These are phyloP conservation scores for Pleurotus pulmonarius DNA, from an alignment of 768 basidiomycete species.

Conservation along the genomic window DNA sequence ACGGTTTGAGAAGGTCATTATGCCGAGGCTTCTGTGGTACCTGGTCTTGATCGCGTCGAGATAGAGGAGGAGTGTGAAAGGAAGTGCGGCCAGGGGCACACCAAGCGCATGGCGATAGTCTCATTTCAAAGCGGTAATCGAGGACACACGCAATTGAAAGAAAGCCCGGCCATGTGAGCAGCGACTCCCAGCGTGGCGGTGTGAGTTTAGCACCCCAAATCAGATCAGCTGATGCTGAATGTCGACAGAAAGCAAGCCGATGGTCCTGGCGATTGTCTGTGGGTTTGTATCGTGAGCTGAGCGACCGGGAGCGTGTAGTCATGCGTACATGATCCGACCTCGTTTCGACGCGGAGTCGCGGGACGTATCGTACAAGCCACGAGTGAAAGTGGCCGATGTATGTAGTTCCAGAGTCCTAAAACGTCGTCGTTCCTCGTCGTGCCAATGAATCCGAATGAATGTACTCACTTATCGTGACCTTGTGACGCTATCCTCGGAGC, in stretches of 20 bases:
- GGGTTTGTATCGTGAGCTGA: not conserved
- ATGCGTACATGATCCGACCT: not conserved
- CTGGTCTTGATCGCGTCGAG: not conserved
- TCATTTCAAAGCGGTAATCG: not conserved
- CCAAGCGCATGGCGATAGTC: not conserved
- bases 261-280: not conserved
- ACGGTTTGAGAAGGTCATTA: not conserved
- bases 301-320: not conserved
- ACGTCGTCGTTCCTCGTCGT: no score
- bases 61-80: not conserved
- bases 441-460: no score
- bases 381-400: no score
- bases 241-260: not conserved
- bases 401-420: no score
- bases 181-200: not conserved
- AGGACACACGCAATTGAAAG: not conserved
- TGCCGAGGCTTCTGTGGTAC: not conserved
- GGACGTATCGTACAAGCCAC: no score
- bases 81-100: slow-evolving; percentile 1
- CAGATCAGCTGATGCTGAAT: not conserved
- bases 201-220: not conserved
- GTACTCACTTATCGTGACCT: no score
- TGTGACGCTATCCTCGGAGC: no score
- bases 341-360: no score
- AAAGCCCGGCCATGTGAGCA: not conserved